Base-by-base conservation (phyloP, 2,329 filamentous ascomycete genomes). In the Paecilomyces dactylethromorphus region DNA sequence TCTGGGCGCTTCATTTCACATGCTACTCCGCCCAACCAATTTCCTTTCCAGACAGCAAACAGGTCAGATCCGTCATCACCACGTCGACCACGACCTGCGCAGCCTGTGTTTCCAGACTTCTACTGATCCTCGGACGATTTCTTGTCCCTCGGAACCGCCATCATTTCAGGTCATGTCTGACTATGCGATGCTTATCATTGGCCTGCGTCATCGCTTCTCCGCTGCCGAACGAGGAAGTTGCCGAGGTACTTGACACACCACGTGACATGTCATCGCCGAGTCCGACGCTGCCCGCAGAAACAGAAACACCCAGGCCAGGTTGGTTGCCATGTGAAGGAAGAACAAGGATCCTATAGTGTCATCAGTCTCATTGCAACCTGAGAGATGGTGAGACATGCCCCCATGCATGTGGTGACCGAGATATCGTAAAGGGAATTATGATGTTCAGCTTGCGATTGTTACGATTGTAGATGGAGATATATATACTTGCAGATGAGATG, bases 191-290 rank as follows among this genome's bases (percentile, higher is more conserved):
- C 35, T 56, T 39, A n/a, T 65, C 49, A 66, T 66, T 66, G 65
- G 65, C n/a, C 22, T 58, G 61, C 63, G 59, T 65, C 64, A 66
- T 65, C 31, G 35, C 24, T 22, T 5, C 2, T 22, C 50, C 58
- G 24, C 21, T 33, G 8, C 61, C 57, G 1, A 3, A 56, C 59
- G 51, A 7, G 60, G 66, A 58, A 67, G 54, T 22, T 65, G 52
- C 65, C 65, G 65, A 67, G 65, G 65, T 56, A 59, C 39, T 8
- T n/a, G 15, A 8, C 1, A 26, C 12, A 11, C 2, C 50, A 52
- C 50, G 50, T 52, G 50, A 52, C 50, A 52, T 52, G 50, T 5
- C 50, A 24, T 2, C n/a, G n/a, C n/a, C n/a, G n/a, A n/a, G 18
- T 3, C 21, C 50, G 50, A 52, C 11, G n/a, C 7, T 18, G 12